Conservation (phyloP, 2,329 filamentous ascomycete genomes). For the Aspergillus bombycis region DNA sequence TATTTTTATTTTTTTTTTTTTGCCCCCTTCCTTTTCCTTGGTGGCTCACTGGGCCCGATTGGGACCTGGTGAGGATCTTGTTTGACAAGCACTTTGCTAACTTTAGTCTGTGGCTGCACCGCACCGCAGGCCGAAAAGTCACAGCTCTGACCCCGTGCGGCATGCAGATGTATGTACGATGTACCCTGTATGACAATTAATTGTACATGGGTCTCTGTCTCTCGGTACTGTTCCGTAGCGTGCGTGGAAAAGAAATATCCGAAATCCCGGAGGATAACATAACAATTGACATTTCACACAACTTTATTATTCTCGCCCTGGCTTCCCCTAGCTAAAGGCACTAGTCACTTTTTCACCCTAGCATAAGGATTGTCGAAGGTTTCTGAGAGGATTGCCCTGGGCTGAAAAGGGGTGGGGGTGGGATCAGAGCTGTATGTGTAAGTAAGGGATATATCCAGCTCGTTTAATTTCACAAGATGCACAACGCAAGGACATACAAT, state of each 20-base stretch:
- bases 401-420: neutral
- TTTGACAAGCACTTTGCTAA: neutral
- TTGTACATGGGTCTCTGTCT: neutral
- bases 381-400: neutral
- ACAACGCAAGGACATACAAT: neutral
- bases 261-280: neutral
- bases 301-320: neutral
- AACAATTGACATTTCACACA: neutral
- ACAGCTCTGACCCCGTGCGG: conserved; percentile 3
- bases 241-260: neutral
- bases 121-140: neutral
- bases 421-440: neutral
- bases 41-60: neutral
- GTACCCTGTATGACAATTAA: neutral
- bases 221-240: neutral
- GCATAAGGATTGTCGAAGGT: neutral
- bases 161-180: neutral
- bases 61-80: neutral
- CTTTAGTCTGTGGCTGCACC: neutral
- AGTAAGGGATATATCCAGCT: neutral
- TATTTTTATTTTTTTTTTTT: neutral
- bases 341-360: neutral
- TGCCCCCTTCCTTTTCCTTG: neutral
- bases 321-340: neutral
- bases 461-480: neutral